Conservation (phyloP, 176 grass and related monocot species). For the Sorghum bicolor region Sorghum_bicolor_NCBIv3 NC_012870.2:9802501-9803000, state of each 20-base stretch:
- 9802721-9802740: slow-evolving; percentile 43
- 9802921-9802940: slow-evolving; percentile 72
- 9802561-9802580: slow-evolving; percentile 85
- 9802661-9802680: slow-evolving; percentile 79
- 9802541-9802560: slow-evolving; percentile 67
- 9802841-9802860: slow-evolving; percentile 69
- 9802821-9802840: slow-evolving; percentile 66
- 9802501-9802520: slow-evolving; percentile 57
- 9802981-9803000: slow-evolving; percentile 75
- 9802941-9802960: slow-evolving; percentile 84
- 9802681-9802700: slow-evolving; percentile 76
- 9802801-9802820: slow-evolving; percentile 78
- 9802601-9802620: slow-evolving; percentile 85
- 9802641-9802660: slow-evolving; percentile 70
- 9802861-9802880: slow-evolving; percentile 69
- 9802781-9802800: slow-evolving; percentile 72
- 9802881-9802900: slow-evolving; percentile 75
- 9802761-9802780: slow-evolving; percentile 69
- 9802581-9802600: slow-evolving; percentile 80
- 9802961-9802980: slow-evolving; percentile 67
- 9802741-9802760: slow-evolving; percentile 46
- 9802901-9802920: slow-evolving; percentile 59
- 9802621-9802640: slow-evolving; percentile 57
- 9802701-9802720: slow-evolving; percentile 71
- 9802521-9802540: slow-evolving; percentile 61